Percentiles rank a stretch among this genome's conserved stretches.
phyloP scores from a whole-genome alignment of 192 early-diverging fungal species.

The Coemansia sp. region DNA sequence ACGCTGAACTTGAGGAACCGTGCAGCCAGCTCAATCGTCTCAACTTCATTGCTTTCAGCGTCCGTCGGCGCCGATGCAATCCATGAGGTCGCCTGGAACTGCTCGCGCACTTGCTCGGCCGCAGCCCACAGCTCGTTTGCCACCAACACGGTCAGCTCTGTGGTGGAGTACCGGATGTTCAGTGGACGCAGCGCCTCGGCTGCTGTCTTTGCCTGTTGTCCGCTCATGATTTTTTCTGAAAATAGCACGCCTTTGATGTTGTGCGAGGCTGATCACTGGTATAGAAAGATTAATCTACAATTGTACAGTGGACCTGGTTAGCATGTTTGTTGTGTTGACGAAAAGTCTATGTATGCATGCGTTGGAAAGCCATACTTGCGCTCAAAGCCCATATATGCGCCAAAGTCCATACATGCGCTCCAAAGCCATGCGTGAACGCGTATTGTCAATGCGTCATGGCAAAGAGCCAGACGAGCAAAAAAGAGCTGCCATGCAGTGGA shows the following conservation, averaged over 20 bases:
- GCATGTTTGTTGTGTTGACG: neutral
- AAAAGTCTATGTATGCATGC: neutral
- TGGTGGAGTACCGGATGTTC: slow-evolving; percentile 72
- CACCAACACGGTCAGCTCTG: slow-evolving; percentile 79
- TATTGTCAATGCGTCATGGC: neutral
- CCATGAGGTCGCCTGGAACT: slow-evolving; percentile 58
- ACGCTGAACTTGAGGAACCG: slow-evolving; percentile 71
- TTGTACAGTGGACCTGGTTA: neutral
- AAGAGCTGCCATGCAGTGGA: neutral
- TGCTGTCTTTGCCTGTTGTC: slow-evolving; percentile 39
- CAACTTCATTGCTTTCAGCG: slow-evolving; percentile 60
- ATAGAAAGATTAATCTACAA: slow-evolving; percentile 5
- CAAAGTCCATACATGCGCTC: neutral
- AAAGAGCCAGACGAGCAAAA: neutral
- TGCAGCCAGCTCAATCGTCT: slow-evolving; percentile 71
- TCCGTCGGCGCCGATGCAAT: slow-evolving; percentile 45
- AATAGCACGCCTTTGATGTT: neutral
- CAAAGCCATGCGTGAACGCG: neutral
- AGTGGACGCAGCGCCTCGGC: slow-evolving; percentile 68
- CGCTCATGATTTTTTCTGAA: slow-evolving; percentile 27
- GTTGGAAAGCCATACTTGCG: neutral
- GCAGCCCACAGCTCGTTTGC: slow-evolving; percentile 84
- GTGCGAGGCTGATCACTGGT: neutral
- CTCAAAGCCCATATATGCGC: neutral
- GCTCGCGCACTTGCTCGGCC: slow-evolving; percentile 82